Percentiles rank a stretch among this genome's conserved stretches.
Evolutionary conservation across 148 eudicot species (phyloP).

Genomic region (Selenicereus undatus): DNA sequence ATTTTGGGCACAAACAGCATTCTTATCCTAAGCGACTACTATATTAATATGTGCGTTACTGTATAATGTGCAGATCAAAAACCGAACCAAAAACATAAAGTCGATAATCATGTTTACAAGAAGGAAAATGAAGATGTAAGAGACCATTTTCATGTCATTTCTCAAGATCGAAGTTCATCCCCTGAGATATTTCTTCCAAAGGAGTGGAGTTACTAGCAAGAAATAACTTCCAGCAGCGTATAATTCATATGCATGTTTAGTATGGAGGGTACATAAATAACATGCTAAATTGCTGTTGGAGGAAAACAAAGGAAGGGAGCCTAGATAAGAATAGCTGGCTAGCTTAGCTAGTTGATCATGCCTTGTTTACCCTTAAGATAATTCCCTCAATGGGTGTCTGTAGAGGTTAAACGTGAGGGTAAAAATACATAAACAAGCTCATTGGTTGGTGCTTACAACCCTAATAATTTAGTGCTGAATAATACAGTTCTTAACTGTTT

Average conservation of each 20-base stretch:
- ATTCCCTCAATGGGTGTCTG: background rate
- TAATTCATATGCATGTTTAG: background rate
- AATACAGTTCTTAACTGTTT: background rate
- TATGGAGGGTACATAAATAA: conserved; percentile 5
- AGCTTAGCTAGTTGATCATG: background rate
- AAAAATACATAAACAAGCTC: background rate
- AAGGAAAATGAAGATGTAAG: conserved; percentile 26
- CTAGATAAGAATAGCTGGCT: background rate
- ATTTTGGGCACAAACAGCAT: too few relatives aligned
- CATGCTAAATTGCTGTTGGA: background rate
- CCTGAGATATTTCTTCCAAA: conserved; percentile 67
- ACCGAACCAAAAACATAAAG: conserved; percentile 6
- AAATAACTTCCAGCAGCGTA: background rate
- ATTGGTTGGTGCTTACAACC: background rate
- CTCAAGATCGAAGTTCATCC: conserved; percentile 31
- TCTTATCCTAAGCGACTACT: background rate
- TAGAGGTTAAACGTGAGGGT: background rate
- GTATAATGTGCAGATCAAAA: conserved; percentile 27
- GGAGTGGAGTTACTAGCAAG: conserved; percentile 67
- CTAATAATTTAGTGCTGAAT: background rate
- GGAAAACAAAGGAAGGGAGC: background rate
- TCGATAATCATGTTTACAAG: conserved; percentile 12
- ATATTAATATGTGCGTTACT: background rate
- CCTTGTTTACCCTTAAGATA: background rate
- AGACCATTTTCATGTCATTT: conserved; percentile 22